Conservation (phyloP, 306 rosid species). For the Quercus gilva region DNA sequence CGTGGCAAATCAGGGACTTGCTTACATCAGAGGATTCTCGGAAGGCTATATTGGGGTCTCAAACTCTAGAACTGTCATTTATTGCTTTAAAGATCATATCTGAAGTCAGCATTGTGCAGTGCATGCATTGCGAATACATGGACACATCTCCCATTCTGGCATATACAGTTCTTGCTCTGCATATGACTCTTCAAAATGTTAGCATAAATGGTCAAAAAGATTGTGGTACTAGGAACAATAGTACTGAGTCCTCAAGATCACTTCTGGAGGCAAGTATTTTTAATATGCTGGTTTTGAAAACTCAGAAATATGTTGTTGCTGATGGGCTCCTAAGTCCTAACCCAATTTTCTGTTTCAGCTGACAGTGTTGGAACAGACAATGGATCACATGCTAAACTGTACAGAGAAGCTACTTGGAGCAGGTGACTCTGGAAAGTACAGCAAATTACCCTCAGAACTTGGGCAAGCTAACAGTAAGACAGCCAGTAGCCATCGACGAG, state of each 20-base stretch:
- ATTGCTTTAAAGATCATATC: constrained; percentile 64
- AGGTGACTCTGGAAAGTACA: constrained; percentile 29
- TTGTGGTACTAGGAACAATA: constrained; percentile 28
- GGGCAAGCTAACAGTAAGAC: constrained; percentile 33
- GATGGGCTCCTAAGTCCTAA: neutral
- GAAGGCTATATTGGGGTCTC: constrained; percentile 57
- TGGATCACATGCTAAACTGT: constrained; percentile 59
- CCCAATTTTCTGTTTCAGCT: constrained; percentile 21
- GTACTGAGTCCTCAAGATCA: constrained; percentile 39
- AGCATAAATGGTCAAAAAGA: constrained; percentile 25
- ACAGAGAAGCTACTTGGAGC: constrained; percentile 52
- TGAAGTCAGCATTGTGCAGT: constrained; percentile 70
- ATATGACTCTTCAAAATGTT: constrained; percentile 54
- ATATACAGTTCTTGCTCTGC: constrained; percentile 65
- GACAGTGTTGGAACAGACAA: constrained; percentile 53
- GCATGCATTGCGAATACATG: constrained; percentile 47
- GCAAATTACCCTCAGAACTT: constrained; percentile 23
- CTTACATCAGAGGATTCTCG: constrained; percentile 49
- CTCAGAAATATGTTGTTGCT: neutral
- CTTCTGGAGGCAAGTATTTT: constrained; percentile 55
- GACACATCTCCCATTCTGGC: constrained; percentile 72
- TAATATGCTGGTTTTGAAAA: constrained; percentile 2
- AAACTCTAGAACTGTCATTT: constrained; percentile 47
- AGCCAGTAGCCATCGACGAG: constrained; percentile 18
- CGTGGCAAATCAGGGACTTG: constrained; percentile 89